Evolutionary conservation across 2,329 filamentous ascomycete species (phyloP).

Genomic region (Sporothrix sp.): DNA sequence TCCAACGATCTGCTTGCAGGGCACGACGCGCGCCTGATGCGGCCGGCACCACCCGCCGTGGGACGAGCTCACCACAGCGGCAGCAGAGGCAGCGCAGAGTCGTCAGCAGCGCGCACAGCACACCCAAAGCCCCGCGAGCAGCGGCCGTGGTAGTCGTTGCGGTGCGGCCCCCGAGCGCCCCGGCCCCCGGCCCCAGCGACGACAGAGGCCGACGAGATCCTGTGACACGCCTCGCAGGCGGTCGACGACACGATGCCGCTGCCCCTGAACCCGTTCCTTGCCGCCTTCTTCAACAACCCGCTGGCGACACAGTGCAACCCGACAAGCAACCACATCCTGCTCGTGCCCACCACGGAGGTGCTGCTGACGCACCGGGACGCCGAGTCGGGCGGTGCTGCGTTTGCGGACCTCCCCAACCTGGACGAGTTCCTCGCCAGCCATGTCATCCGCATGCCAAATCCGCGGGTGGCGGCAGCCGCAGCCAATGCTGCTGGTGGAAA

Average conservation of each 20-base stretch:
- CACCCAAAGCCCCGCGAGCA: neutral
- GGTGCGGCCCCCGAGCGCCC: neutral
- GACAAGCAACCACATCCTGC: constrained; percentile 81
- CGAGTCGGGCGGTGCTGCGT: constrained; percentile 61
- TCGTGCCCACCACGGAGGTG: constrained; percentile 88
- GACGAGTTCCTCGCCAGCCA: constrained; percentile 97
- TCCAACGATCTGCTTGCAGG: neutral
- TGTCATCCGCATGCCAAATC: constrained; percentile 70
- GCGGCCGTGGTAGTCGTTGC: neutral
- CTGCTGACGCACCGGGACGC: constrained; percentile 80
- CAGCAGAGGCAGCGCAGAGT: constrained; percentile 22
- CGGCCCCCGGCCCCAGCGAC: neutral
- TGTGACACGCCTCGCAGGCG: neutral
- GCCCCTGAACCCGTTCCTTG: constrained; percentile 94
- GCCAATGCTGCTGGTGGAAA: constrained; percentile 42
- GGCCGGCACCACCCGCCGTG: constrained; percentile 11
- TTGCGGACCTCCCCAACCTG: constrained; percentile 71
- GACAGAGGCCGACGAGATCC: neutral
- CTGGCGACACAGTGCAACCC: constrained; percentile 85
- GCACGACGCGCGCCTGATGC: constrained; percentile 8
- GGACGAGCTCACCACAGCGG: constrained; percentile 8
- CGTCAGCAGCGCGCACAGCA: neutral
- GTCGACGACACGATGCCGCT: constrained; percentile 14
- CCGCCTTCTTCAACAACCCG: constrained; percentile 96
- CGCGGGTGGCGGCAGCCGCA: constrained; percentile 35